These are phyloP conservation scores for Trichoderma koningiopsis DNA, from an alignment of 2,329 filamentous ascomycete genomes.

Conservation along the genomic window DNA sequence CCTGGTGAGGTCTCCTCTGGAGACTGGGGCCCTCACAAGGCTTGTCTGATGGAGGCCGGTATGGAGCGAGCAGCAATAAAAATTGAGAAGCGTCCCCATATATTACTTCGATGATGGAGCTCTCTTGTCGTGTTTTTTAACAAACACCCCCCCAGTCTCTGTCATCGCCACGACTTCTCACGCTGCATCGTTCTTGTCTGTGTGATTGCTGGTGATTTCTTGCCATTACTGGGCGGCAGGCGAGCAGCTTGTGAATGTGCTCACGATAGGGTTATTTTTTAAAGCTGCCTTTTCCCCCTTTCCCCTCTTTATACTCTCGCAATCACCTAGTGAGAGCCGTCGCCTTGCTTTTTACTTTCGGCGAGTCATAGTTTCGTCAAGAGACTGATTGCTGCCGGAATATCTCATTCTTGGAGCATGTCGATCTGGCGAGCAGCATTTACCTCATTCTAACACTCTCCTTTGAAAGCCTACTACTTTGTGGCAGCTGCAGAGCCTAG, in stretches of 20 bases:
- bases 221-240: slow-evolving; percentile 1
- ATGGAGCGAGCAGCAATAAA: slow-evolving; percentile 19
- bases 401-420: slow-evolving; percentile 5
- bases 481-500: not conserved
- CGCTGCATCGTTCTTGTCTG: slow-evolving; percentile 5
- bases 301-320: slow-evolving; percentile 17
- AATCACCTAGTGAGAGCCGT: slow-evolving; percentile 1
- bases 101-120: slow-evolving; percentile 21
- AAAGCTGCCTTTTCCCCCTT: slow-evolving; percentile 9
- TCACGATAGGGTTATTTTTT: slow-evolving; percentile 1
- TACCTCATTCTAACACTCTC: not conserved
- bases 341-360: not conserved
- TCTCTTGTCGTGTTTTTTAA: slow-evolving; percentile 19
- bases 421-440: not conserved
- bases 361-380: slow-evolving; percentile 18
- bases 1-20: slow-evolving; percentile 19
- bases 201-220: slow-evolving; percentile 4
- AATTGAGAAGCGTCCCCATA: slow-evolving; percentile 22
- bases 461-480: slow-evolving; percentile 1
- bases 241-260: slow-evolving; percentile 21
- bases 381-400: slow-evolving; percentile 8
- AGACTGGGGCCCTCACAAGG: slow-evolving; percentile 19
- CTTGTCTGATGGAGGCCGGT: slow-evolving; percentile 21
- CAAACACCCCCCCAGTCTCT: slow-evolving; percentile 22
- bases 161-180: slow-evolving; percentile 6